Conservation (phyloP, 352 stramenopile genomes). For the Globisporangium echinulatum region DNA sequence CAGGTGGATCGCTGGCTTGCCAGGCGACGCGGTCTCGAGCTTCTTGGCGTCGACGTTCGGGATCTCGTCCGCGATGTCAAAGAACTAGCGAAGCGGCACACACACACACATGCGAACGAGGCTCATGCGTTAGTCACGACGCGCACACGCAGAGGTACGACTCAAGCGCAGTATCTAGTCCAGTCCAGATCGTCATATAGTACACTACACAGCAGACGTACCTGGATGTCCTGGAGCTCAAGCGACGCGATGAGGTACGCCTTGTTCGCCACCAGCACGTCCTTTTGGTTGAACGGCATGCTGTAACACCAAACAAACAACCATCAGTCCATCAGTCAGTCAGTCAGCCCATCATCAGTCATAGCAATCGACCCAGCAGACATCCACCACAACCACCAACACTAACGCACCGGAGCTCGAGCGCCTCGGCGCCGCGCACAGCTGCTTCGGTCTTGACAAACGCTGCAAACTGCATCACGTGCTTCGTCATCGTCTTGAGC, state of each 20-base stretch:
- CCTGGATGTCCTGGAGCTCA: constrained; percentile 82
- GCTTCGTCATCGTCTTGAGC: constrained; percentile 89
- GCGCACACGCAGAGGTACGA: too few species aligned
- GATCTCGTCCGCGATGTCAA: constrained; percentile 66
- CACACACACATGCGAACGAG: not conserved
- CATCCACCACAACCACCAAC: constrained; percentile 1
- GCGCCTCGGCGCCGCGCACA: constrained; percentile 88
- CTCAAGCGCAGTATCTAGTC: too few species aligned
- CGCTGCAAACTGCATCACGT: constrained; percentile 96
- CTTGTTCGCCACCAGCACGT: constrained; percentile 89
- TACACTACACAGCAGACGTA: constrained; percentile 11
- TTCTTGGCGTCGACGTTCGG: constrained; percentile 78
- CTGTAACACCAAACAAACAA: constrained; percentile 21
- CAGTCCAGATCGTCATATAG: not conserved
- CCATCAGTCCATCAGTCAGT: not conserved
- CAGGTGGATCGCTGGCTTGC: constrained; percentile 76
- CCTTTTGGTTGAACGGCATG: constrained; percentile 94
- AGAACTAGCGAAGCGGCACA: constrained; percentile 40
- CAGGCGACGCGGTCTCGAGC: constrained; percentile 71
- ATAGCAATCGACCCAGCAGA: too few species aligned
- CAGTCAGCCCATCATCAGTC: not conserved
- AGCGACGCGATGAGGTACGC: constrained; percentile 87
- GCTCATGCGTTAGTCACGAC: too few species aligned
- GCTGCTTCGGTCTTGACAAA: constrained; percentile 93
- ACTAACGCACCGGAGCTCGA: constrained; percentile 82